Conservation (phyloP, 2,329 filamentous ascomycete species). For the Fusarium penzigii region DNA sequence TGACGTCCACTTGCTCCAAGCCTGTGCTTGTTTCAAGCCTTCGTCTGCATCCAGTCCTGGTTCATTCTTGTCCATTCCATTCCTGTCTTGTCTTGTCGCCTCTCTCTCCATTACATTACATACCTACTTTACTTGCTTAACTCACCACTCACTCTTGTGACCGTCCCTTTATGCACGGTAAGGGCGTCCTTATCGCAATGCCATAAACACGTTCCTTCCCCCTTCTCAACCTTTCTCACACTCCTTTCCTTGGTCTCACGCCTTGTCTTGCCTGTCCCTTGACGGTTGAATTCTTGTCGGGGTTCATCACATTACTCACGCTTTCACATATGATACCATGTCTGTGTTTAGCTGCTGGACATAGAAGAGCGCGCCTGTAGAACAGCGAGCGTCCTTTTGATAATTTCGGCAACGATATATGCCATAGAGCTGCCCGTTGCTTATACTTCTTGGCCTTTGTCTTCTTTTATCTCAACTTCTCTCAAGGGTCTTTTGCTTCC, state of each 20-base stretch:
- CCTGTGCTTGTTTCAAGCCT: conserved; percentile 30
- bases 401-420: conserved; percentile 25
- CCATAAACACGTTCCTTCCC: conserved; percentile 23
- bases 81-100: conserved; percentile 10
- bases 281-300: conserved; percentile 8
- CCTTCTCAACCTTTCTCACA: conserved; percentile 19
- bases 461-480: neutral
- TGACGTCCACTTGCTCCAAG: conserved; percentile 23
- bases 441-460: neutral
- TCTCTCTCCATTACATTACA: conserved; percentile 1
- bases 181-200: conserved; percentile 29
- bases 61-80: conserved; percentile 2
- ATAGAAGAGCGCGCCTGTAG: conserved; percentile 26
- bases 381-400: conserved; percentile 20
- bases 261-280: conserved; percentile 15
- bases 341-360: conserved; percentile 25
- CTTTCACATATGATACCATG: conserved; percentile 12
- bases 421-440: conserved; percentile 10
- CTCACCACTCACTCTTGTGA: conserved; percentile 4
- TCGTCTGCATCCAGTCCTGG: conserved; percentile 7
- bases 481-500: neutral
- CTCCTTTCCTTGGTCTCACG: conserved; percentile 23
- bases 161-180: conserved; percentile 24
- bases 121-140: too few species aligned
- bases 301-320: conserved; percentile 10